Percentiles rank a stretch among this genome's conserved stretches.
Conservation (phyloP, 2,329 filamentous ascomycete species). For the Fusarium citri region DNA sequence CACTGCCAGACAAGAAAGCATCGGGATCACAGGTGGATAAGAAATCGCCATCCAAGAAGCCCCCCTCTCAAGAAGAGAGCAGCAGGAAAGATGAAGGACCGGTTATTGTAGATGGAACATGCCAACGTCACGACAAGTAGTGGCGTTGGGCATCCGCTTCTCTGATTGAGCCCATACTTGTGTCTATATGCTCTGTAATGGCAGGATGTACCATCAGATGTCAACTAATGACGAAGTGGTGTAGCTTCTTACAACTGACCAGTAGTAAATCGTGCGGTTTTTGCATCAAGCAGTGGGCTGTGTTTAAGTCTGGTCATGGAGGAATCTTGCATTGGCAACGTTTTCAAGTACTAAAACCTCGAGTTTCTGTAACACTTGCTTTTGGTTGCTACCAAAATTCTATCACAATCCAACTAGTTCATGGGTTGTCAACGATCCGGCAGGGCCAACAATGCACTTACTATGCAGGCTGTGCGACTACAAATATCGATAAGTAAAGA, state of each 20-base stretch:
- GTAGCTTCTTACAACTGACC: background rate
- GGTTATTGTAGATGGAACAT: conserved; percentile 39
- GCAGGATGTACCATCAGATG: background rate
- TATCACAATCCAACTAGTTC: background rate
- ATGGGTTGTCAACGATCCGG: background rate
- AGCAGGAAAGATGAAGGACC: conserved; percentile 21
- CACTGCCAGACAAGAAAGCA: conserved; percentile 26
- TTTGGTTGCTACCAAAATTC: background rate
- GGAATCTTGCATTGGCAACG: background rate
- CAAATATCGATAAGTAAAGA: background rate
- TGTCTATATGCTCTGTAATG: background rate
- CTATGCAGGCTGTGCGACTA: conserved; percentile 4
- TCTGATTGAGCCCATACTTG: background rate
- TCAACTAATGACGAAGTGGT: background rate
- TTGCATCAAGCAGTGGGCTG: background rate
- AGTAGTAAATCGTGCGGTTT: background rate
- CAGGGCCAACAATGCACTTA: conserved; percentile 3
- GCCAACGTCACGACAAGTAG: conserved; percentile 17
- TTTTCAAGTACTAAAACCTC: background rate
- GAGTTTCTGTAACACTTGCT: background rate
- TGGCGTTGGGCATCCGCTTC: background rate
- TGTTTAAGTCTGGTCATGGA: background rate
- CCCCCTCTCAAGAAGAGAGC: conserved; percentile 14
- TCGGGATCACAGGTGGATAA: conserved; percentile 18
- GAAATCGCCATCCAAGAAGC: conserved; percentile 22